Conservation (phyloP, 2,329 filamentous ascomycete species). For the Alternaria postmessia region DNA sequence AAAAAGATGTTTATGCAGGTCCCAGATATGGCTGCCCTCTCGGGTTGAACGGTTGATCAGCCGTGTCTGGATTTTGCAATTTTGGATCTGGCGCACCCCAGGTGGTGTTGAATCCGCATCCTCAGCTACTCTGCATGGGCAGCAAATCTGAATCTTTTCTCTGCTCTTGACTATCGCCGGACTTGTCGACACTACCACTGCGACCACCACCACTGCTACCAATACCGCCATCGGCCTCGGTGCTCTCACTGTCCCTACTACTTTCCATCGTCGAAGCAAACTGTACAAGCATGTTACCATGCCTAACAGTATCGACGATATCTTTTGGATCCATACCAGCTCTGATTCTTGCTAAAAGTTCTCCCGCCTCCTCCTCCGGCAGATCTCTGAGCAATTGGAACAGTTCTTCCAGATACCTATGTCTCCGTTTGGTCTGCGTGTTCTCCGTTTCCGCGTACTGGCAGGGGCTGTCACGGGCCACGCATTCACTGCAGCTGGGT, state of each 20-base stretch:
- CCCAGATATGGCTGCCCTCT: neutral
- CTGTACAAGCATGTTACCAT: slow-evolving; percentile 28
- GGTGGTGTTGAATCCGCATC: neutral
- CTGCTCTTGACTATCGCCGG: neutral
- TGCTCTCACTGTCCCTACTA: neutral
- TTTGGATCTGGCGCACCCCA: neutral
- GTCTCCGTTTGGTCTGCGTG: slow-evolving; percentile 22
- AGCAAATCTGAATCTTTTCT: neutral
- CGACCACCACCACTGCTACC: neutral
- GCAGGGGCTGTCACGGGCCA: slow-evolving; percentile 19
- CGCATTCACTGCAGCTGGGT: slow-evolving; percentile 27
- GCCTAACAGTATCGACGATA: slow-evolving; percentile 23
- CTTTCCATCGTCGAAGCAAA: slow-evolving; percentile 12
- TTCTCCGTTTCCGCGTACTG: slow-evolving; percentile 27
- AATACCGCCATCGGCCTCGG: neutral
- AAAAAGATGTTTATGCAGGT: neutral
- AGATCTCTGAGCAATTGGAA: slow-evolving; percentile 24
- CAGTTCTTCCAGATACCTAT: slow-evolving; percentile 23
- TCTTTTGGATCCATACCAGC: slow-evolving; percentile 24
- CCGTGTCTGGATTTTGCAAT: neutral
- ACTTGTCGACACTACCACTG: neutral
- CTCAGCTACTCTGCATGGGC: neutral
- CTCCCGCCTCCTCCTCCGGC: slow-evolving; percentile 17
- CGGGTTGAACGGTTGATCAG: neutral
- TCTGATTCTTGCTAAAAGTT: slow-evolving; percentile 22